Conservation (phyloP, 2,329 filamentous ascomycete genomes). For the Colletotrichum abscissum region DNA sequence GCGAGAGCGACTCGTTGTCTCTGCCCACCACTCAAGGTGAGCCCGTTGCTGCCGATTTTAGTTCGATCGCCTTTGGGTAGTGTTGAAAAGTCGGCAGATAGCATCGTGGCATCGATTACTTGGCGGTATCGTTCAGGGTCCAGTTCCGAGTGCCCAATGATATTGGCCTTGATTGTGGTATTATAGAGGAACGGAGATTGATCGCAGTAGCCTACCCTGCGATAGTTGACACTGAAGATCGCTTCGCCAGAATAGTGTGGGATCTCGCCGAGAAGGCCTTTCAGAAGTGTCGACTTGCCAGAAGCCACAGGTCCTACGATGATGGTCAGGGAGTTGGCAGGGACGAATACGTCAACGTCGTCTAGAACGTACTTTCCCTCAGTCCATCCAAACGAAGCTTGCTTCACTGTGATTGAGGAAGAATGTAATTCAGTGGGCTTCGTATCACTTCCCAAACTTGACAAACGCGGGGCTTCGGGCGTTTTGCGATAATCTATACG, state of each 20-base stretch:
- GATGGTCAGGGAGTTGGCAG: constrained; percentile 46
- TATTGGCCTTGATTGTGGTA: constrained; percentile 49
- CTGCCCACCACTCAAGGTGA: constrained; percentile 57
- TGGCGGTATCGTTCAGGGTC: constrained; percentile 46
- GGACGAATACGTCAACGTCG: constrained; percentile 46
- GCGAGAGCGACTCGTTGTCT: constrained; percentile 41
- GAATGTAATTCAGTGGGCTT: not conserved
- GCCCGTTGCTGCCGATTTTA: constrained; percentile 52
- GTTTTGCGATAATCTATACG: constrained; percentile 34
- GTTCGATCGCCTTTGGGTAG: constrained; percentile 51
- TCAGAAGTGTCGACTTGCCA: constrained; percentile 54
- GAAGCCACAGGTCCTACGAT: constrained; percentile 52
- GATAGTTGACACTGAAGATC: constrained; percentile 12
- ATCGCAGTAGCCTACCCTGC: constrained; percentile 45
- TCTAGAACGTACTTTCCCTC: constrained; percentile 40
- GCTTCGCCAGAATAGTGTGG: constrained; percentile 37
- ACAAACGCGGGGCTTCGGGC: not conserved
- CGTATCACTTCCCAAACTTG: not conserved
- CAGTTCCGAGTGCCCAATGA: constrained; percentile 47
- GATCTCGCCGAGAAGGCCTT: constrained; percentile 47
- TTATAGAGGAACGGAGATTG: constrained; percentile 48
- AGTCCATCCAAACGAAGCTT: constrained; percentile 47
- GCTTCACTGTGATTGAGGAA: not conserved
- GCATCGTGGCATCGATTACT: constrained; percentile 47
- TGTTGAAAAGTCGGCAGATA: constrained; percentile 44